Base-by-base conservation (phyloP, 2,329 filamentous ascomycete genomes). In the Fusarium decemcellulare region DNA sequence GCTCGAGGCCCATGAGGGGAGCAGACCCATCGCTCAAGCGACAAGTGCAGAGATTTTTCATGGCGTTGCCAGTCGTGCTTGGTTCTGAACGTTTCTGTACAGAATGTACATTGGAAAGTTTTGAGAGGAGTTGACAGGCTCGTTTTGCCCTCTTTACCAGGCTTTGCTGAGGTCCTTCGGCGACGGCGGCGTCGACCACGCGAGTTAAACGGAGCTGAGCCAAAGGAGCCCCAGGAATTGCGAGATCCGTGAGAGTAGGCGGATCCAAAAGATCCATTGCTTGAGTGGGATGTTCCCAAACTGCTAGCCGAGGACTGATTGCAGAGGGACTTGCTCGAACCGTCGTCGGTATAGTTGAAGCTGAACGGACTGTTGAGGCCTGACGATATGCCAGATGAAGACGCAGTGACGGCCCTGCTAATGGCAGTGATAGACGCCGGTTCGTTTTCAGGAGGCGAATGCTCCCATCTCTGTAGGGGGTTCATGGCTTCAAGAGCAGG, bases 51-150 rank as follows among this genome's bases (percentile, higher is more conserved):
- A 53, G 89, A 90, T 70, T 91, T 91, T 74, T 93, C 91, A 76
- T 93, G 91, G 62, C 91, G 83, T 72, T 91, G 88, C 89, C 89
- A 91, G 77, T 91, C 89, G 72, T 91, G 88, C 76, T 91, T 91
- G 5, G 89, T 91, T 69, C 88, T 83, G 78, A 91, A 91, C 0
- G 88, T 90, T 68, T 91, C 88, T 8, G 89, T 91, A 76, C 89
- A 91, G 82, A 91, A 91, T 66, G 89, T 91, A 77, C 89, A 91
- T 77, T 91, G 89, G 77, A 87, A 90, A 3, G 87, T 88, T 73
- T 88, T 88, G 61, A 85, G 80, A 3, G 85, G 86, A 5, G 80
- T 78, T 11, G 72, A 71, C 3, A 86, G 77, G 8, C 75, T 68
- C 1, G 75, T 76, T 50, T 75, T 76, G 29, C 58, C 43, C 14